Base-by-base conservation (phyloP, 345 rosid species). In the Cochlearia excelsa region DNA sequence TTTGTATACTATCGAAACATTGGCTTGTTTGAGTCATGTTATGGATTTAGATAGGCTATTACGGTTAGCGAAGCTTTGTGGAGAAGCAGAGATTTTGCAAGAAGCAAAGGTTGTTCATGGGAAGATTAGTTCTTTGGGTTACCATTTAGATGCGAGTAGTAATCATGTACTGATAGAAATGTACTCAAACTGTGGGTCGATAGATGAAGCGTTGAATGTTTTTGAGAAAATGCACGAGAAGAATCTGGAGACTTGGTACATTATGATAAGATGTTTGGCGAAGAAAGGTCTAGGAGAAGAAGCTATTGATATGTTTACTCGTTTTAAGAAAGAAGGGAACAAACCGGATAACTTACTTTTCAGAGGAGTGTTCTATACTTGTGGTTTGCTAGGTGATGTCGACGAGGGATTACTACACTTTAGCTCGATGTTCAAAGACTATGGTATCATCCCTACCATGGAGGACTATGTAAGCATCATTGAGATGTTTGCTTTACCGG, bases 221-320 rank as follows among this genome's bases (percentile, higher is more conserved):
- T 84, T 91, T 10, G 67, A 82, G 48, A 61, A 60, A 49, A 84
- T 92, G 95, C 55, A 60, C 16, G 75, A 54, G 60, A 83, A 70
- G 40, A 74, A 75, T 77, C 66, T 78, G 74, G 71, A 81, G 26
- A 70, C 90, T 34, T 92, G 90, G 95, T 74, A 77, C 49, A 71
- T 49, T 26, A 74, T 88, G 75, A 86, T 84, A 52, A 78, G 75
- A 58, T 71, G 95, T 75, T 75, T 92, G n/a, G 85, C 87, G 1
- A 84, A 76, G 71, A 80, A 75, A 65, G 98, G 81, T 29, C 65
- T 73, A 5, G 96, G 87, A 63, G 95, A 92, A 79, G 93, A 92
- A 49, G 90, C 87, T 37, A 72, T 92, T 43, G 93, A 92, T 59
- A 66, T 86, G 61, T 88, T 86, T 67, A 45, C 65, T 65, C 70